Evolutionary conservation across 306 rosid species (phyloP), one percentile per base, ranked within the genome.

Genomic region (Prosopis cineraria): DNA sequence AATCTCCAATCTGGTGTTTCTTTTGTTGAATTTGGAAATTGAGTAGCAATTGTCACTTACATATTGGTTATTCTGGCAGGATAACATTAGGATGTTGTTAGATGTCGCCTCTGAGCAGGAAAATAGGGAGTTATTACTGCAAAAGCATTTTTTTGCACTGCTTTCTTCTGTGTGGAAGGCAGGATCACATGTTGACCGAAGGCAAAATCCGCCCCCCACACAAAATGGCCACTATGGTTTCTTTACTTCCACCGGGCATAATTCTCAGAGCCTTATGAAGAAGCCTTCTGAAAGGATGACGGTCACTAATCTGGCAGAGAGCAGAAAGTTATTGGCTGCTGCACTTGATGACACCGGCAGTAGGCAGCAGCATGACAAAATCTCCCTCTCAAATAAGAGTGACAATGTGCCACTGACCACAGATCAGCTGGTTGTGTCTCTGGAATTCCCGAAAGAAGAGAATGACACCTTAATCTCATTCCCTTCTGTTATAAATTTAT

Each of bases 81-180:
- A 93, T 47, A 93, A 95, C 79, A 80, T 95, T 74, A 91, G 90
- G 41, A 73, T 84, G 76, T 80, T 95, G 85, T 80, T 95, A 74
- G 92, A 88, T 77, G 85, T 88, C 82, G 99, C 97, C 70, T 89
- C 98, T 7, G 96, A 88, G 81, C 97, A 84, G 88, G 89, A 88
- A 77, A 87, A 92, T 81, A 79, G 82, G 73, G 99, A 95, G 86
- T 79, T 89, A 41, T 84, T 95, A 69, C 85, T 95, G 79, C 99
- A 95, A 87, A 91, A 85, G 84, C 99, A 95, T 85, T 95, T 95
- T 73, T 88, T 84, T 77, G 93, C 96, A 40, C 80, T 95, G 74
- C 93, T 95, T 56, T 86, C 93, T n/a, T 64, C 93, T 76, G 86
- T 84, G 81, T 87, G 97, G 98, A 95, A 87, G 91, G 74, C 79